Evolutionary conservation across 2,329 filamentous ascomycete genomes (phyloP).

Genomic region (Ceratocystis alfenasii): DNA sequence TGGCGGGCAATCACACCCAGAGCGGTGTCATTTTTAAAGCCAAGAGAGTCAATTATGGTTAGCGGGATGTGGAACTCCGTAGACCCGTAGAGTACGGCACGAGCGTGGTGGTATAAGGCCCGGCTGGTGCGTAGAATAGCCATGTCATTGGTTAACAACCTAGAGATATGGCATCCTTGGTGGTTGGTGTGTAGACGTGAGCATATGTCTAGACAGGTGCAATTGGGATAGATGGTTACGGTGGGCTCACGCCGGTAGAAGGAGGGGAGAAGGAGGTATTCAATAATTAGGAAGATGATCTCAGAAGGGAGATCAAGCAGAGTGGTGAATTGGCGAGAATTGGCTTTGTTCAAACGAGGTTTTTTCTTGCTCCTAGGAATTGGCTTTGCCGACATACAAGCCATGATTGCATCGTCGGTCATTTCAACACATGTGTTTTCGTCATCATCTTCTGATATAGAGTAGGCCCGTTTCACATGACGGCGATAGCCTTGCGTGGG

Average conservation of each 20-base stretch:
- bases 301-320: conserved; percentile 18
- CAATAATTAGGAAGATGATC: conserved; percentile 17
- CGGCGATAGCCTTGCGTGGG: background rate
- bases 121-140: conserved; percentile 32
- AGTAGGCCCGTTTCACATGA: background rate
- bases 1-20: background rate
- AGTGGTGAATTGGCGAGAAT: background rate
- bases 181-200: conserved; percentile 28
- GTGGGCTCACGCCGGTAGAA: conserved; percentile 26
- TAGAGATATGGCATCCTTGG: conserved; percentile 28
- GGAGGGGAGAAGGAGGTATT: conserved; percentile 10
- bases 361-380: background rate
- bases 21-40: conserved; percentile 5
- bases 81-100: conserved; percentile 35
- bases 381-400: background rate
- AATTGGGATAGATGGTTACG: conserved; percentile 29
- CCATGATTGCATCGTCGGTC: conserved; percentile 6
- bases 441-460: background rate
- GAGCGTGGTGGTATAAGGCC: conserved; percentile 31
- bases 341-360: background rate
- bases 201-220: conserved; percentile 28
- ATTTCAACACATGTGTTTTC: background rate
- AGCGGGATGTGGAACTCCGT: conserved; percentile 38
- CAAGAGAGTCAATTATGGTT: conserved; percentile 23
- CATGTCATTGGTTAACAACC: conserved; percentile 19